Percentiles rank a stretch among this genome's conserved stretches.
These are phyloP conservation scores for Euptelea pleiosperma DNA, from an alignment of 164 flowering plant genomes.

Conservation along the genomic window DNA sequence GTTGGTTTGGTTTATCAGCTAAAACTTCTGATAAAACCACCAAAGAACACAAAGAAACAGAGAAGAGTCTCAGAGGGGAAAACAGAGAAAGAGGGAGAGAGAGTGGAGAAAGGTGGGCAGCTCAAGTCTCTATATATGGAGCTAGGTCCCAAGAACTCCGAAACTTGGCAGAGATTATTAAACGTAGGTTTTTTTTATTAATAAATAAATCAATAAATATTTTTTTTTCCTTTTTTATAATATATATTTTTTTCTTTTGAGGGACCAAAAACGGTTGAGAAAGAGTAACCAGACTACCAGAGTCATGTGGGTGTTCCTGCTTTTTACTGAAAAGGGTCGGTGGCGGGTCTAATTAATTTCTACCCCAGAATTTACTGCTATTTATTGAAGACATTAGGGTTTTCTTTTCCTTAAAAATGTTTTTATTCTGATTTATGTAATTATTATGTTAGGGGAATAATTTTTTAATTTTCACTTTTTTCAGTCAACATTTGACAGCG, in stretches of 20 bases:
- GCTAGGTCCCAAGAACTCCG: slow-evolving; percentile 20
- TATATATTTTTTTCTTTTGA: neutral
- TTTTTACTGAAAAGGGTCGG: slow-evolving; percentile 37
- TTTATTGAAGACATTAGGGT: neutral
- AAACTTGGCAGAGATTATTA: slow-evolving; percentile 27
- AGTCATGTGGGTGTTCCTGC: slow-evolving; percentile 44
- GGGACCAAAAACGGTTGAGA: slow-evolving; percentile 30
- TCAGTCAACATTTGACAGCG: no score
- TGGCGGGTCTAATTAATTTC: slow-evolving; percentile 26
- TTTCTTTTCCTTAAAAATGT: neutral
- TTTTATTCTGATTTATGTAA: no score
- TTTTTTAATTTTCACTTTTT: no score
- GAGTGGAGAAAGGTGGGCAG: slow-evolving; percentile 23
- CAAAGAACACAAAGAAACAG: slow-evolving; percentile 12
- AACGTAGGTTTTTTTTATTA: slow-evolving; percentile 15
- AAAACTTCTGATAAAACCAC: slow-evolving; percentile 47
- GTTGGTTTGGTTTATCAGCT: slow-evolving; percentile 44
- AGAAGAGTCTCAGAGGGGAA: slow-evolving; percentile 14
- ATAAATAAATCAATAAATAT: neutral
- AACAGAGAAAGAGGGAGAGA: slow-evolving; percentile 18
- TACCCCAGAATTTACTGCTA: neutral
- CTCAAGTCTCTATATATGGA: slow-evolving; percentile 13
- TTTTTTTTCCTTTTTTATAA: neutral
- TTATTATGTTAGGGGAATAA: no score
- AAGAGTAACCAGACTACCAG: slow-evolving; percentile 17